These are phyloP conservation scores for Apium graveolens DNA, from an alignment of 129 eudicot species.

Conservation along the genomic window DNA sequence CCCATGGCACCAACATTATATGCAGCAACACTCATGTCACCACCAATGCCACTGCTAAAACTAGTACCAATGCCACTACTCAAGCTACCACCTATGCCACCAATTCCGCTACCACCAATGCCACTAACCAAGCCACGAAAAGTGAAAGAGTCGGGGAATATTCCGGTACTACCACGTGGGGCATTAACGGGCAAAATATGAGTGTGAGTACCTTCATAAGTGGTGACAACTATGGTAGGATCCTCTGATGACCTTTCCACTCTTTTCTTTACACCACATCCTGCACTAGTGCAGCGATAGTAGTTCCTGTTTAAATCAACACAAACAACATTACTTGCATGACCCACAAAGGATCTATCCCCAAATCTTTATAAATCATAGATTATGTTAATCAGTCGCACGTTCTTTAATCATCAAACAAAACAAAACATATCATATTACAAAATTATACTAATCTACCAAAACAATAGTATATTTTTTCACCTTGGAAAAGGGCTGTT, in stretches of 20 bases:
- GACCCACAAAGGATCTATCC: slow-evolving; percentile 8
- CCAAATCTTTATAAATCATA: not conserved
- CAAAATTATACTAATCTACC: not conserved
- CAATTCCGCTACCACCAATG: not conserved
- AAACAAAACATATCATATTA: not conserved
- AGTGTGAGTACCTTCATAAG: slow-evolving; percentile 90
- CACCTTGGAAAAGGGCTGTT: slow-evolving; percentile 99
- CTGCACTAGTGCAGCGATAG: slow-evolving; percentile 85
- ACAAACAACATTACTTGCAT: slow-evolving; percentile 1
- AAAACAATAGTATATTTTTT: too few species aligned
- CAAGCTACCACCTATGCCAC: slow-evolving; percentile 18
- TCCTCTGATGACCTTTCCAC: slow-evolving; percentile 87
- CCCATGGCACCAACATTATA: not conserved
- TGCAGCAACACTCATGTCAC: not conserved
- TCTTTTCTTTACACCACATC: slow-evolving; percentile 93
- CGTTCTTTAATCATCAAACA: not conserved
- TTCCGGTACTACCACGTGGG: slow-evolving; percentile 66
- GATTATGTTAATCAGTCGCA: not conserved
- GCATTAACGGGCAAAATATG: slow-evolving; percentile 66
- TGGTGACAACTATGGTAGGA: slow-evolving; percentile 73
- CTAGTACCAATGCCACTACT: not conserved
- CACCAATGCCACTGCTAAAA: not conserved
- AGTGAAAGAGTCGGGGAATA: slow-evolving; percentile 32
- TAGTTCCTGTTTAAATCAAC: slow-evolving; percentile 53
- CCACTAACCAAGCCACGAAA: slow-evolving; percentile 24